Evolutionary conservation across 1,139 yeast species (phyloP).

Genomic region (Kurtzmaniella quercitrusa): DNA sequence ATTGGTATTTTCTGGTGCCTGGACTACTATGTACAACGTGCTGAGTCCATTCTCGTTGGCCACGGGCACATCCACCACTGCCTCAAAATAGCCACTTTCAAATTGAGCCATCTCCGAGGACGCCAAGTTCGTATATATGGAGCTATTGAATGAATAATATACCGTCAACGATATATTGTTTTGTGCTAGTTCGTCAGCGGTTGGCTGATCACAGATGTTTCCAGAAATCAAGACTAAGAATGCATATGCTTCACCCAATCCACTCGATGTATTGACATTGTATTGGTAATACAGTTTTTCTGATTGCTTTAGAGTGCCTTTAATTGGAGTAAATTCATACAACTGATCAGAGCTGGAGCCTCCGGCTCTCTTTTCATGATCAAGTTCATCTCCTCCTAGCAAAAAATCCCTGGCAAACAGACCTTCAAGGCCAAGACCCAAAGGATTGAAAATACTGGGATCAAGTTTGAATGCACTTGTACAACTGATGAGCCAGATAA

Average conservation of each 20-base stretch:
- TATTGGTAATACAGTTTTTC: conserved; percentile 43
- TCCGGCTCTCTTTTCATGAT: conserved; percentile 1
- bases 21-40: conserved; percentile 44
- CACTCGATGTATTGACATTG: conserved; percentile 41
- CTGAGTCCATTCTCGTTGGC: neutral
- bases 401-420: conserved; percentile 1
- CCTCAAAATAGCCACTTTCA: conserved; percentile 52
- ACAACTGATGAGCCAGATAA: neutral
- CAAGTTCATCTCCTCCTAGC: conserved; percentile 2
- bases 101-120: conserved; percentile 30
- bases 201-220: conserved; percentile 52
- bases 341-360: conserved; percentile 23
- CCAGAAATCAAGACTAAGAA: conserved; percentile 57
- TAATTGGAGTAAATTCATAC: conserved; percentile 44
- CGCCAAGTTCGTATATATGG: conserved; percentile 31
- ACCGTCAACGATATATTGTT: conserved; percentile 42
- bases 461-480: neutral
- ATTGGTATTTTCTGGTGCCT: conserved; percentile 41
- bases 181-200: conserved; percentile 14
- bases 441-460: neutral
- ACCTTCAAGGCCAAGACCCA: neutral
- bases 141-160: conserved; percentile 47
- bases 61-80: conserved; percentile 40
- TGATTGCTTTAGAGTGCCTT: conserved; percentile 19
- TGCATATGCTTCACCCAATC: conserved; percentile 48